Percentiles rank a stretch among this genome's conserved stretches.
Evolutionary conservation across 768 basidiomycete genomes (phyloP).

Genomic region (Tulasnella sp.): DNA sequence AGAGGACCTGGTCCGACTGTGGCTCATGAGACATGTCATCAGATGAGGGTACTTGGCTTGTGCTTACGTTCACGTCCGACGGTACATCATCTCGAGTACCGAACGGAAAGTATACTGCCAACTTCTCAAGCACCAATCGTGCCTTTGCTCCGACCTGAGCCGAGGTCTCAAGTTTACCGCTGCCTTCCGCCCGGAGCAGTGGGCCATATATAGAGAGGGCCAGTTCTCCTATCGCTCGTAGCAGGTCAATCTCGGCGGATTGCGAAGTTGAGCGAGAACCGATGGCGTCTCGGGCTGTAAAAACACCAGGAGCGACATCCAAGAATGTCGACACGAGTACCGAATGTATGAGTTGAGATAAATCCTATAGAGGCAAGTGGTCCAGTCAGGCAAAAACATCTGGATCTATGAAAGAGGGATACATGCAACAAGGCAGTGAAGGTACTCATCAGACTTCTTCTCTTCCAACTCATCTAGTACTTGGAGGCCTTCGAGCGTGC

Average conservation of each 20-base stretch:
- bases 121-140: slow-evolving; percentile 57
- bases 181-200: slow-evolving; percentile 45
- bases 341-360: slow-evolving; percentile 72
- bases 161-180: slow-evolving; percentile 41
- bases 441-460: neutral
- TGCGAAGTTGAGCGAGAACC: slow-evolving; percentile 48
- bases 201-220: slow-evolving; percentile 57
- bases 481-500: neutral
- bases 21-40: slow-evolving; percentile 25
- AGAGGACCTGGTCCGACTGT: slow-evolving; percentile 62
- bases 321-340: slow-evolving; percentile 79
- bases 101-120: slow-evolving; percentile 85
- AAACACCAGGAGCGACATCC: slow-evolving; percentile 79
- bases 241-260: slow-evolving; percentile 36
- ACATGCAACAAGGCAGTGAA: neutral
- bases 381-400: neutral
- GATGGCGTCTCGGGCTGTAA: slow-evolving; percentile 59
- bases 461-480: neutral
- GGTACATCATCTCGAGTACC: slow-evolving; percentile 39
- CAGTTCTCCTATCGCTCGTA: slow-evolving; percentile 58
- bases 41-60: slow-evolving; percentile 22
- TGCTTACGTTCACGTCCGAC: slow-evolving; percentile 57
- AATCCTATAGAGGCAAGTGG: slow-evolving; percentile 36
- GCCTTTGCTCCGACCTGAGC: slow-evolving; percentile 31
- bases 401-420: neutral